Base-by-base conservation (phyloP, 331 rosid species). In the Erythrophleum ivorense region DNA sequence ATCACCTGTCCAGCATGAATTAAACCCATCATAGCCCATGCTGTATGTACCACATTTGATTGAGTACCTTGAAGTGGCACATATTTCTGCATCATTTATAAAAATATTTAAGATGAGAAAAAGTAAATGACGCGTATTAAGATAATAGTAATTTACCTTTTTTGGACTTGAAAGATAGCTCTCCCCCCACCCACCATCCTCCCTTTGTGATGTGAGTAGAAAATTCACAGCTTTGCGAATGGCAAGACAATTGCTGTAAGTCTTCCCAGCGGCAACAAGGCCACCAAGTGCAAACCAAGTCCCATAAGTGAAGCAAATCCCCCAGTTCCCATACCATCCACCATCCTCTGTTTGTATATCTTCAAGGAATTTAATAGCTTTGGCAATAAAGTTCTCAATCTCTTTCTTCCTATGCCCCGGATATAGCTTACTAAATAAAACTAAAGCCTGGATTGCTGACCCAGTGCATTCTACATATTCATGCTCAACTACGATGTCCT, bases 321-420 rank as follows among this genome's bases (percentile, higher is more conserved):
- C 98, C 98, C 97, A 94, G n/a, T 88, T 88, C 66, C 97, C 98
- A 72, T 94, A 94, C 98, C 98, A 94, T 29, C 93, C 89, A n/a
- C 98, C 97, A 54, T 94, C 92, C 0, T 70, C 85, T 74, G 84
- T 84, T 80, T 94, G 97, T 41, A 83, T 82, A 74, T 89, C 82
- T 73, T 92, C 94, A 36, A 92, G 89, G 87, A 80, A 87, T 92
- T 58, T 81, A 76, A 86, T 92, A 3, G 92, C 98, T 50, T 50
- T 50, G 18, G 4, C 6, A 13, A 50, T 50, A 3, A 3, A 50
- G 13, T 14, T 50, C 55, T 7, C 91, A 11, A 94, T 81, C 81
- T 92, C 97, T 70, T 88, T 92, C 85, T 84, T 90, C 76, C 94
- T 88, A 52, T 92, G 89, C 9, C 86, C 86, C 2, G 95, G 95